Evolutionary conservation across 2,329 filamentous ascomycete genomes (phyloP), one percentile per base, ranked within the genome.

Genomic region (Bipolaris zeicola): DNA sequence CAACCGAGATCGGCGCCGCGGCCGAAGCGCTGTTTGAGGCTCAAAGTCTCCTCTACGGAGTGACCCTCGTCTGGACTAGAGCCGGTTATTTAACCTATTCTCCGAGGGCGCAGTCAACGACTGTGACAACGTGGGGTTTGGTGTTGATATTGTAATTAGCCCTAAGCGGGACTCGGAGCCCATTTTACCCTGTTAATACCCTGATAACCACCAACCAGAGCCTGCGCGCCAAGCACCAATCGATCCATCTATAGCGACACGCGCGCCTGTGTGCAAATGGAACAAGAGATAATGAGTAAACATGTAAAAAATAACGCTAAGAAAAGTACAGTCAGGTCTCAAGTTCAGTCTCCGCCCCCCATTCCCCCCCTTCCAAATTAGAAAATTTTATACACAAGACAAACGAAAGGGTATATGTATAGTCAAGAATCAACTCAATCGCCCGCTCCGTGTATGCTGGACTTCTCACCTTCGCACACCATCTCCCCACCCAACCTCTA

Each of bases 401-500:
- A 42, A 24, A 42, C 14, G 39, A 62, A 55, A 45, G 20, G 24
- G 8, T 48, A 39, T 48, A 37, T n/a, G 34, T 37, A 24, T 52
- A 52, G 31, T 56, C 54, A 44, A 48, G 43, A 53, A 57, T 38
- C 14, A 39, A 38, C 10, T 31, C 28, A 53, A 24, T 14, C 31
- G 8, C 26, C 45, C 22, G 13, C 34, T 18, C 46, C 37, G n/a
- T 52, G n/a, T 16, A 14, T 16, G 41, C 22, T 3, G 10, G 31
- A 42, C 16, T 36, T 42, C 14, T 55, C 26, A 52, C 37, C 52
- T 46, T 22, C 36, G 22, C 26, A n/a, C 49, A 48, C 37, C 47
- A 42, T 34, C 62, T 50, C 65, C 52, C 55, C 66, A 69, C 6
- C 65, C 65, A 38, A 82, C 79, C 33, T 70, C 71, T 41, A 82